Conservation (phyloP, 2,329 filamentous ascomycete species). For the Colletotrichum ledebouriae region DNA sequence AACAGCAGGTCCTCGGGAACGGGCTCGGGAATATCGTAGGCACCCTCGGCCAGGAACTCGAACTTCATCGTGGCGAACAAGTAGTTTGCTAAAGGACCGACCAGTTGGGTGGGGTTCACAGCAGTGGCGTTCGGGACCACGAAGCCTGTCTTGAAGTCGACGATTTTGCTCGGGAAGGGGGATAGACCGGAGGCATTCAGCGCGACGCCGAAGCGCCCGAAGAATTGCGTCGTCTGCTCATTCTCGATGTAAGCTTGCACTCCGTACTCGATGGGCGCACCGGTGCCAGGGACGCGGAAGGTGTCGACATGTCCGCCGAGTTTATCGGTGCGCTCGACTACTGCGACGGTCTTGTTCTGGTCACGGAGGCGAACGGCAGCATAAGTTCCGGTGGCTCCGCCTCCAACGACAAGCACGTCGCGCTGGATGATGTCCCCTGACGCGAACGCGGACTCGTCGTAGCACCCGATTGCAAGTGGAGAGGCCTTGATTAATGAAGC, state of each 20-base stretch:
- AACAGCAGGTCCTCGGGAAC: slow-evolving; percentile 50
- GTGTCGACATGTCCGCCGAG: slow-evolving; percentile 63
- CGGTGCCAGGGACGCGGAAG: slow-evolving; percentile 56
- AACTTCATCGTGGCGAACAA: slow-evolving; percentile 35
- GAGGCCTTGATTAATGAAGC: slow-evolving; percentile 27
- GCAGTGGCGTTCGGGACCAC: slow-evolving; percentile 38
- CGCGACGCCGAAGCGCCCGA: slow-evolving; percentile 57
- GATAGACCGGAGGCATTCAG: slow-evolving; percentile 30
- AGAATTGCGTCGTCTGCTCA: slow-evolving; percentile 57
- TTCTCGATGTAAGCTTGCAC: slow-evolving; percentile 54
- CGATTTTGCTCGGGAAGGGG: slow-evolving; percentile 36
- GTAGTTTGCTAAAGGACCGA: slow-evolving; percentile 26
- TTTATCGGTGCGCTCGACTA: slow-evolving; percentile 56
- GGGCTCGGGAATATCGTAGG: slow-evolving; percentile 53
- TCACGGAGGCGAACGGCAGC: slow-evolving; percentile 63
- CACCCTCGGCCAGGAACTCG: slow-evolving; percentile 43
- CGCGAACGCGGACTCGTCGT: slow-evolving; percentile 35
- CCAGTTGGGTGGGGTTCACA: slow-evolving; percentile 28
- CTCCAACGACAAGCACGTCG: slow-evolving; percentile 67
- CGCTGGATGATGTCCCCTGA: slow-evolving; percentile 40
- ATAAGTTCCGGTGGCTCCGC: slow-evolving; percentile 65
- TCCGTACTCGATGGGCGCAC: slow-evolving; percentile 52
- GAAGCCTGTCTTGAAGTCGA: slow-evolving; percentile 42
- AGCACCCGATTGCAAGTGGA: slow-evolving; percentile 25
- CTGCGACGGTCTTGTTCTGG: slow-evolving; percentile 59